Conservation (phyloP, 2,329 filamentous ascomycete species). For the Penicillium psychrosexuale region DNA sequence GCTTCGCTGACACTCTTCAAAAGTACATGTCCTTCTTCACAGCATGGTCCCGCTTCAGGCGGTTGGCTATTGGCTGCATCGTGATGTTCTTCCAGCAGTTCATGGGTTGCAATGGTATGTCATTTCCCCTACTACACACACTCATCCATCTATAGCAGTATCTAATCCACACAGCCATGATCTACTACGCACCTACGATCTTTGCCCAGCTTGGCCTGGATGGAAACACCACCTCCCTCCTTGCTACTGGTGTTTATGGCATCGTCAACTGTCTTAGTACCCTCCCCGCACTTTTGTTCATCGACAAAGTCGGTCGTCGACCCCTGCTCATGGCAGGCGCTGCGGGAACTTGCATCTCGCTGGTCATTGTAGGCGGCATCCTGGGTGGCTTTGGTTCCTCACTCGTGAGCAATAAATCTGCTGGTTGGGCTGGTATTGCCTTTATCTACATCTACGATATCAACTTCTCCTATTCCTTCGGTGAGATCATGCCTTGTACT, state of each 20-base stretch:
- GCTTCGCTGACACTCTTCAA: neutral
- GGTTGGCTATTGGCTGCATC: slow-evolving; percentile 39
- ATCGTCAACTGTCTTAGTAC: slow-evolving; percentile 40
- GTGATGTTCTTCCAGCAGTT: slow-evolving; percentile 49
- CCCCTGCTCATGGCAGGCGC: slow-evolving; percentile 37
- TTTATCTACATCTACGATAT: slow-evolving; percentile 41
- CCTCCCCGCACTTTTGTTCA: slow-evolving; percentile 34
- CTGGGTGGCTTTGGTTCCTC: slow-evolving; percentile 32
- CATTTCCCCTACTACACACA: neutral
- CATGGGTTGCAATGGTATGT: slow-evolving; percentile 45
- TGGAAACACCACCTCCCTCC: slow-evolving; percentile 36
- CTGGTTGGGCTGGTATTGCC: slow-evolving; percentile 38
- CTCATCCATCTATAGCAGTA: neutral
- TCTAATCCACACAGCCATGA: slow-evolving; percentile 35
- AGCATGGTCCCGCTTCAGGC: slow-evolving; percentile 36
- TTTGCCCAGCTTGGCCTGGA: slow-evolving; percentile 46
- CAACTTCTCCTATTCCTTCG: slow-evolving; percentile 40
- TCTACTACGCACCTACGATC: slow-evolving; percentile 50
- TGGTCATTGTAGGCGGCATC: slow-evolving; percentile 37
- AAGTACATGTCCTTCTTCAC: slow-evolving; percentile 36
- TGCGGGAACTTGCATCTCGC: slow-evolving; percentile 34
- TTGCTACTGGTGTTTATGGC: slow-evolving; percentile 39
- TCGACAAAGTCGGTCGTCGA: slow-evolving; percentile 36
- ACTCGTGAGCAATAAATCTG: slow-evolving; percentile 28
- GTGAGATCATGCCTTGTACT: slow-evolving; percentile 16